Evolutionary conservation across 805 yeast species (phyloP), one percentile per base, ranked within the genome.

Genomic region (Yamadazyma olivae): DNA sequence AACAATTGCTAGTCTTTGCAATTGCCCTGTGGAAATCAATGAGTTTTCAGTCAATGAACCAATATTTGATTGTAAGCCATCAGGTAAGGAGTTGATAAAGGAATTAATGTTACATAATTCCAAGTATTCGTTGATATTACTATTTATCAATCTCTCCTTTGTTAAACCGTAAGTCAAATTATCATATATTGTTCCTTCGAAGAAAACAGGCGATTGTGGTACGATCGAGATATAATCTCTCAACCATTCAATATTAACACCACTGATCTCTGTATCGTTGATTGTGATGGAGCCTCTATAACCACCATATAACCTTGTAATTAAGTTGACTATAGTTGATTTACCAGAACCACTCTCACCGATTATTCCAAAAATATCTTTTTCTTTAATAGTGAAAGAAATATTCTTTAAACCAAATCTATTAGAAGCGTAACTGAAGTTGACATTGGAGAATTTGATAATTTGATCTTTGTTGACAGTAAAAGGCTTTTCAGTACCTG

Each of bases 331-430:
- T 1, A 91, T 43, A 0, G 98, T 88, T 0, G 96, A 83, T 57
- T 93, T 93, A 0, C 99, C 99, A 10, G 83, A 74, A 0, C 99
- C 99, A 2, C 97, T 86, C 23, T 75, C 78, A 0, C 99, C 99
- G 3, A 81, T 76, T 1, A 93, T 57, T 0, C 86, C 93, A 15
- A 83, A 64, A 0, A 75, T 64, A 38, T 77, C 75, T 14, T 76
- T 74, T 8, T 60, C 48, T 0, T 49, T 19, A 2, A 90, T 53
- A 0, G 40, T 28, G 21, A 83, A 59, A 7, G 57, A 55, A 5
- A 84, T 46, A 20, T 69, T 48, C 1, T 61, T 56, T 21, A 83
- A 63, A 2, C 37, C 38, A 5, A 41, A 39, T 2, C 59, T 55
- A 1, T 53, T 35, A 1, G 57, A 39, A 2, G 77, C 70, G 45